phyloP scores from a whole-genome alignment of 2,329 filamentous ascomycete genomes.

The Tolypocladium guangdongense region DNA sequence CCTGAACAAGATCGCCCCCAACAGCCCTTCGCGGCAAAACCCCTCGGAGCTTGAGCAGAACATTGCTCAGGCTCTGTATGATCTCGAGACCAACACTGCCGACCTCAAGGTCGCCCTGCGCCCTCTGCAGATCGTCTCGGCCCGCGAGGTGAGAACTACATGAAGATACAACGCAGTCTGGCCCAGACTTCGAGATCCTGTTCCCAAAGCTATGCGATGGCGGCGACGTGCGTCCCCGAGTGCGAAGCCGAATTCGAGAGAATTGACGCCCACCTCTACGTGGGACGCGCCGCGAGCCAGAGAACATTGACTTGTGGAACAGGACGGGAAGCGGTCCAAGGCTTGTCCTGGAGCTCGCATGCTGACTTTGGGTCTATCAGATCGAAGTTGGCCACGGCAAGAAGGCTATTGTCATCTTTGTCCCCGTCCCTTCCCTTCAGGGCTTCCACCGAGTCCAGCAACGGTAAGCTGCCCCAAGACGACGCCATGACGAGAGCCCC shows the following conservation, averaged over 20 bases:
- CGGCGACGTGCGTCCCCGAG: conserved; percentile 14
- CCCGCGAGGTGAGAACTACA: conserved; percentile 84
- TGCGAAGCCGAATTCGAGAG: conserved; percentile 14
- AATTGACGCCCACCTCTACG: conserved; percentile 8
- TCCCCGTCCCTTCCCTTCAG: conserved; percentile 96
- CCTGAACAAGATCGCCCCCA: conserved; percentile 96
- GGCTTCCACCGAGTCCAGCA: conserved; percentile 99
- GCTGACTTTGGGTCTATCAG: conserved; percentile 67
- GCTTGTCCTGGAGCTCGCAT: conserved; percentile 63
- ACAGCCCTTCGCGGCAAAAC: conserved; percentile 91
- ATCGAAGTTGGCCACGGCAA: conserved; percentile 99
- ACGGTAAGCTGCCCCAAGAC: conserved; percentile 58
- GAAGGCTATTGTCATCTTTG: conserved; percentile 99
- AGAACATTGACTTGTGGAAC: conserved; percentile 42
- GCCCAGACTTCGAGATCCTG: conserved; percentile 27
- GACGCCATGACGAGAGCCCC: background rate
- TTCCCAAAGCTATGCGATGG: conserved; percentile 29
- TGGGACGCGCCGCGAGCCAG: conserved; percentile 18
- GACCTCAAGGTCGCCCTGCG: conserved; percentile 94
- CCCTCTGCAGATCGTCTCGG: conserved; percentile 97
- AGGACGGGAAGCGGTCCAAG: conserved; percentile 69
- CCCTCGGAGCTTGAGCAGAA: conserved; percentile 95
- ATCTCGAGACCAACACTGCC: conserved; percentile 98
- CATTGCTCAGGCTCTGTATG: conserved; percentile 95
- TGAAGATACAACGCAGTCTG: conserved; percentile 21